A percentile compares a stretch with the other conserved stretches of the same genome.
phyloP scores from a whole-genome alignment of 1,284 basidiomycete species.

The Melanopsichium pennsylvanicum region DNA sequence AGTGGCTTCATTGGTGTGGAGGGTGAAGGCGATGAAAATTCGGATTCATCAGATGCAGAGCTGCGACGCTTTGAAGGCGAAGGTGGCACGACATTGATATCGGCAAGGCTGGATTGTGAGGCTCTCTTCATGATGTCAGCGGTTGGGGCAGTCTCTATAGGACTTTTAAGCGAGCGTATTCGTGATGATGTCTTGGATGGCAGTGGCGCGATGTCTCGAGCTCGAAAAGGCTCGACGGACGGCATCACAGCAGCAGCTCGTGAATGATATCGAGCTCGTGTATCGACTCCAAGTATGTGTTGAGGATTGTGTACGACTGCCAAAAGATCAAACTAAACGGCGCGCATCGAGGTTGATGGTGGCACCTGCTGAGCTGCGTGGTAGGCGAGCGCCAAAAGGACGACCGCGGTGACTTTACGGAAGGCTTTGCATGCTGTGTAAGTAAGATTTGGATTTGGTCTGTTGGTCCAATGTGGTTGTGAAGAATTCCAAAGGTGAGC shows the following conservation, averaged over 20 bases:
- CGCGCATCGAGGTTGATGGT: too few relatives aligned
- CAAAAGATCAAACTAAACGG: too few relatives aligned
- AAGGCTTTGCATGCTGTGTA: slow-evolving; percentile 3
- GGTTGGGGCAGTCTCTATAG: neutral
- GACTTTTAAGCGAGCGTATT: neutral
- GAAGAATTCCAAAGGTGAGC: too few relatives aligned
- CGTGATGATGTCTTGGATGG: slow-evolving; percentile 6
- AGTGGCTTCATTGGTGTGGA: slow-evolving; percentile 30
- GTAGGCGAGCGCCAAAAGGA: slow-evolving; percentile 6
- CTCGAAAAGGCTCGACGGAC: slow-evolving; percentile 31
- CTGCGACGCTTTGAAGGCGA: slow-evolving; percentile 38
- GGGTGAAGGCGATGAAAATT: slow-evolving; percentile 28
- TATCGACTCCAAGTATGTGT: neutral
- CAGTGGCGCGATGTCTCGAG: slow-evolving; percentile 28
- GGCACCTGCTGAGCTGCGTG: neutral
- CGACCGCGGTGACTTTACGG: neutral
- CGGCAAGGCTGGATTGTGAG: slow-evolving; percentile 12
- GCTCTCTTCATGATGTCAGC: slow-evolving; percentile 23
- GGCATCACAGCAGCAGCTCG: slow-evolving; percentile 37
- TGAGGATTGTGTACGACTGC: too few relatives aligned
- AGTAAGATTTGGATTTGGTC: too few relatives aligned
- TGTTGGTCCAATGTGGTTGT: too few relatives aligned
- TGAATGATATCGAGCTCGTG: neutral
- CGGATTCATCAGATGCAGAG: slow-evolving; percentile 25
- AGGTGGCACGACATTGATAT: slow-evolving; percentile 1